A percentile compares a stretch with the other conserved stretches of the same genome.
Evolutionary conservation across 768 basidiomycete species (phyloP).

Genomic region (Harrya chromipes): DNA sequence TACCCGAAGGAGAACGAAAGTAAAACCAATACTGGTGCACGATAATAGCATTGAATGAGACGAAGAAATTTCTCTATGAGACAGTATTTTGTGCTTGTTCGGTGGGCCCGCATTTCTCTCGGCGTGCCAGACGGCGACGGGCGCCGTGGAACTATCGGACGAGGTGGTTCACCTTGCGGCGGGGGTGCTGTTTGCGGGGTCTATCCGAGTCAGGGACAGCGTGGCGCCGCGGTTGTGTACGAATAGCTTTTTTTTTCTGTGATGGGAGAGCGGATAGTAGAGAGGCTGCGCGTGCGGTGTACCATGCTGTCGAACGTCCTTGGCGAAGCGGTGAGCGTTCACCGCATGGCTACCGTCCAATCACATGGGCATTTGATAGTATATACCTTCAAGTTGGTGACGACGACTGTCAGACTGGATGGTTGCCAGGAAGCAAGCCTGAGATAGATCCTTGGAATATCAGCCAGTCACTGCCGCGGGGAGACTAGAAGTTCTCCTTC

Average conservation of each 20-base stretch:
- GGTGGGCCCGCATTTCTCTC: too few relatives aligned
- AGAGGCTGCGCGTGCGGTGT: background rate
- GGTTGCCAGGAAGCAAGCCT: too few relatives aligned
- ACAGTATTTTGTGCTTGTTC: too few relatives aligned
- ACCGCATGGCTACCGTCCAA: background rate
- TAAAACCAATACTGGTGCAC: too few relatives aligned
- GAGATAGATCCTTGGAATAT: too few relatives aligned
- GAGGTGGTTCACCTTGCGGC: slow-evolving; percentile 42
- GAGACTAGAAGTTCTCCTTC: too few relatives aligned
- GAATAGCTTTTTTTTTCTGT: background rate
- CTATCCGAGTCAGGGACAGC: slow-evolving; percentile 29
- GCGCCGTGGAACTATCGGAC: slow-evolving; percentile 19
- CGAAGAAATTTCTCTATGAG: too few relatives aligned
- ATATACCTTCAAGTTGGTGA: too few relatives aligned
- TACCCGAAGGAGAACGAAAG: too few relatives aligned
- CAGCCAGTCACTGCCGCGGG: too few relatives aligned
- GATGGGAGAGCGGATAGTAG: background rate
- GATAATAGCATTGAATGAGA: too few relatives aligned
- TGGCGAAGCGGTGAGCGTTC: background rate
- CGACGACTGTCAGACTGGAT: too few relatives aligned
- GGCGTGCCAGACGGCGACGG: background rate
- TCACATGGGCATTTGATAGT: background rate
- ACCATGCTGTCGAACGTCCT: background rate
- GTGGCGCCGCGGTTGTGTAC: slow-evolving; percentile 36
- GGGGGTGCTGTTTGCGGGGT: slow-evolving; percentile 34